Evolutionary conservation across 345 rosid species (phyloP).

Genomic region (Moricandia arvensis): DNA sequence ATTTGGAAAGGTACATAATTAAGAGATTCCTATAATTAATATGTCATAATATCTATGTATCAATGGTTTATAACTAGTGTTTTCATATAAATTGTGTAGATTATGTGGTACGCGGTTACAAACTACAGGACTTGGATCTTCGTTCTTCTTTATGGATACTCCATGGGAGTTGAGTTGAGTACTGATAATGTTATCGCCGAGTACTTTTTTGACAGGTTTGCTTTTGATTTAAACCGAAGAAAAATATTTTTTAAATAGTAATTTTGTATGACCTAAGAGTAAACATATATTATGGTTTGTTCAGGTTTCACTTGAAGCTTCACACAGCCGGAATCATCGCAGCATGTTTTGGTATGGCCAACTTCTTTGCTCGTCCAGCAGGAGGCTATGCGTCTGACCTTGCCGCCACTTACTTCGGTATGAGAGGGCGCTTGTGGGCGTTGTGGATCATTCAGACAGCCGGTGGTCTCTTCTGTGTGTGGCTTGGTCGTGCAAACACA

Average conservation of each 20-base stretch:
- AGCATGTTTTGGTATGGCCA: constrained; percentile 60
- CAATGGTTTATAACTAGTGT: not conserved
- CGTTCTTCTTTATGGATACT: constrained; percentile 61
- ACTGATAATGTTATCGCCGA: constrained; percentile 71
- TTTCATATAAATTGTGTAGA: constrained; percentile 30
- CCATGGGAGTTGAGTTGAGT: constrained; percentile 64
- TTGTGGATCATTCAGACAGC: constrained; percentile 54
- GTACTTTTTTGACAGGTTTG: constrained; percentile 64
- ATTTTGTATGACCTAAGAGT: not conserved
- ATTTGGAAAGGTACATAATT: constrained; percentile 53
- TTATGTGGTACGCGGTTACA: constrained; percentile 53
- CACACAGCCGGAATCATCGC: constrained; percentile 56
- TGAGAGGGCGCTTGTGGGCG: constrained; percentile 58
- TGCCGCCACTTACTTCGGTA: constrained; percentile 45
- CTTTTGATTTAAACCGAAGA: not conserved
- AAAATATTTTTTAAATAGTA: not conserved
- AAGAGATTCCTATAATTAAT: too few relatives aligned
- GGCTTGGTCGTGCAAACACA: constrained; percentile 45
- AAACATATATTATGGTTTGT: not conserved
- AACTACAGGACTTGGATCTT: constrained; percentile 70
- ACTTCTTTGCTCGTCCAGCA: constrained; percentile 52
- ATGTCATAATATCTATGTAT: not conserved
- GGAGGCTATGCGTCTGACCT: constrained; percentile 51
- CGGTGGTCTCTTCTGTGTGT: constrained; percentile 58
- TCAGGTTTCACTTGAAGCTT: constrained; percentile 46